Percentiles rank a stretch among this genome's conserved stretches.
These are phyloP conservation scores for Fusarium sp. DNA, from an alignment of 2,329 filamentous ascomycete species.

Conservation along the genomic window DNA sequence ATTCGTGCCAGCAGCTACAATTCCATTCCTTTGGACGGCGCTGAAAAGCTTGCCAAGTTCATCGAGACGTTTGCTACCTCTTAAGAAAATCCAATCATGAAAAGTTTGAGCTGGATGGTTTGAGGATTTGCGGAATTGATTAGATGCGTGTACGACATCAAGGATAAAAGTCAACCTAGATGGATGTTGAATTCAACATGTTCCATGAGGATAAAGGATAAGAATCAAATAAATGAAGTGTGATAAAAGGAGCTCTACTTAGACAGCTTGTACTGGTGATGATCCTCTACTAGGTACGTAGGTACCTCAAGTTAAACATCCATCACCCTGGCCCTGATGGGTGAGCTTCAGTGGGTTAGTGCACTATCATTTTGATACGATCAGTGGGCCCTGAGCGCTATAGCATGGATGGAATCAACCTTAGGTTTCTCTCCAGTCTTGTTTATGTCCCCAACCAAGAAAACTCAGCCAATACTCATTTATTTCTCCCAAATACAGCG, in stretches of 20 bases:
- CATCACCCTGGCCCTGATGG: background rate
- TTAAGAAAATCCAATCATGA: background rate
- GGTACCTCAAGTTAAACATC: background rate
- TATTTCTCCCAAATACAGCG: background rate
- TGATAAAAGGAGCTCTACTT: background rate
- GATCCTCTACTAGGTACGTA: no score
- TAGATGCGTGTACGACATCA: background rate
- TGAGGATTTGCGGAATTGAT: background rate
- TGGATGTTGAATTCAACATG: slow-evolving; percentile 40
- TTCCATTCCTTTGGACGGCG: slow-evolving; percentile 75
- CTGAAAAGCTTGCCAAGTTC: slow-evolving; percentile 74
- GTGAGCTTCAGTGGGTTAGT: background rate
- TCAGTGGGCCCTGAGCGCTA: slow-evolving; percentile 16
- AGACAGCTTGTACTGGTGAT: background rate
- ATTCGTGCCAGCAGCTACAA: slow-evolving; percentile 93
- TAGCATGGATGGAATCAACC: background rate
- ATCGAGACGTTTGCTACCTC: slow-evolving; percentile 62
- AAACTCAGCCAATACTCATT: background rate
- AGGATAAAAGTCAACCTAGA: slow-evolving; percentile 12
- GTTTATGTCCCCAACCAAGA: background rate
- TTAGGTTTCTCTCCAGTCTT: background rate
- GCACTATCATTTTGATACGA: background rate
- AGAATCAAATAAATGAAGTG: background rate
- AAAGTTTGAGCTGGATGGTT: background rate
- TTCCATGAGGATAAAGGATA: background rate